phyloP scores from a whole-genome alignment of 2,329 filamentous ascomycete species.

The Colletotrichum musae region DNA sequence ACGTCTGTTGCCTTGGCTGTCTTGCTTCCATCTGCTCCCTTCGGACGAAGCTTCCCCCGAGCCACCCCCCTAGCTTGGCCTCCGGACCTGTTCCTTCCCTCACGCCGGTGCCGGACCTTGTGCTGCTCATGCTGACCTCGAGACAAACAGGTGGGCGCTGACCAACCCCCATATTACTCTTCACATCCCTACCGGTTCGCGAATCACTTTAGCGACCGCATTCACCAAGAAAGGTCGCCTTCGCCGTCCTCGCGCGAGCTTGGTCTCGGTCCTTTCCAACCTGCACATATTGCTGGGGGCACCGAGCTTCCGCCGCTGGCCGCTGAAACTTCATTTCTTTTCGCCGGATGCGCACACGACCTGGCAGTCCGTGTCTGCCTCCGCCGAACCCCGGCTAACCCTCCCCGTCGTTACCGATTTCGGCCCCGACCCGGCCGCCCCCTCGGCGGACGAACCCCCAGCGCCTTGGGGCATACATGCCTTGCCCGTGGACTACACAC shows the following conservation, averaged over 20 bases:
- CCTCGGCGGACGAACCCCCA: constrained; percentile 21
- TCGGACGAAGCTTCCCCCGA: constrained; percentile 27
- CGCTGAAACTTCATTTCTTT: constrained; percentile 86
- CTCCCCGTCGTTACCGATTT: constrained; percentile 73
- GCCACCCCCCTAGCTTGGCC: constrained; percentile 25
- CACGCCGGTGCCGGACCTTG: not conserved
- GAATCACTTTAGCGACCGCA: constrained; percentile 68
- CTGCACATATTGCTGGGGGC: constrained; percentile 85
- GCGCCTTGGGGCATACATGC: constrained; percentile 65
- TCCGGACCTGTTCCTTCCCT: constrained; percentile 13
- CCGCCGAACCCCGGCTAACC: constrained; percentile 59
- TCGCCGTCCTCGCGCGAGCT: constrained; percentile 69
- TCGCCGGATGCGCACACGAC: constrained; percentile 75
- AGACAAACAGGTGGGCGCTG: constrained; percentile 84
- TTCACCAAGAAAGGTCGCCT: constrained; percentile 69
- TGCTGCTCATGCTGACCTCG: constrained; percentile 4
- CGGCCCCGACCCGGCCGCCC: constrained; percentile 44
- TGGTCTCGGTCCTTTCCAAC: constrained; percentile 82
- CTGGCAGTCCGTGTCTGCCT: constrained; percentile 75
- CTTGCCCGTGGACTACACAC: constrained; percentile 68
- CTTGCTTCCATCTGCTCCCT: constrained; percentile 9
- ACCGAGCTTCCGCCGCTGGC: constrained; percentile 86
- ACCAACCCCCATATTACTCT: constrained; percentile 86
- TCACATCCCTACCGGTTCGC: constrained; percentile 78
- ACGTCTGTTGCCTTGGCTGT: not conserved